Conservation (phyloP, 768 basidiomycete species). For the Russula sp. region DNA sequence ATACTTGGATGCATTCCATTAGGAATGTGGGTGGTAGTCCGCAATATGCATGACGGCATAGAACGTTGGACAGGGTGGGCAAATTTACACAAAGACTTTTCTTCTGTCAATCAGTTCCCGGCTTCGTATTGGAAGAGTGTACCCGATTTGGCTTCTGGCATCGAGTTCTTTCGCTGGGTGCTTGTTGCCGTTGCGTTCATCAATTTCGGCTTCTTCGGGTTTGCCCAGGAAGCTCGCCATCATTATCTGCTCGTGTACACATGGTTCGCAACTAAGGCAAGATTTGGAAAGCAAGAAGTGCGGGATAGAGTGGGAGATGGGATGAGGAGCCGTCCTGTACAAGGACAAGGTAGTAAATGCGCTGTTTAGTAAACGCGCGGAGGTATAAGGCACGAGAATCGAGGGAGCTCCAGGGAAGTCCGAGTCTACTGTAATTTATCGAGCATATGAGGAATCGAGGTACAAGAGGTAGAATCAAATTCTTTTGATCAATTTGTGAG, state of each 20-base stretch:
- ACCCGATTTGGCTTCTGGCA: background rate
- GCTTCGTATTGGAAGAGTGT: conserved; percentile 32
- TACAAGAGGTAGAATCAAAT: too few species aligned
- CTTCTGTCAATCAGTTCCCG: conserved; percentile 33
- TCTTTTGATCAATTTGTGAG: too few species aligned
- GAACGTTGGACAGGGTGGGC: conserved; percentile 38
- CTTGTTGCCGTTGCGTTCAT: conserved; percentile 32
- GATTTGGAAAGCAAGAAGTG: too few species aligned
- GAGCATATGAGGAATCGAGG: too few species aligned
- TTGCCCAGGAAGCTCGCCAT: conserved; percentile 39
- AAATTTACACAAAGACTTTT: conserved; percentile 43
- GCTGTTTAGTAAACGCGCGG: too few species aligned
- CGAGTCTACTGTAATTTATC: too few species aligned
- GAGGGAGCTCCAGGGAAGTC: too few species aligned
- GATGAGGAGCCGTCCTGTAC: too few species aligned
- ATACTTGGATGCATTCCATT: background rate
- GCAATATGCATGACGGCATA: background rate
- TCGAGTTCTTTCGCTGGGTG: conserved; percentile 39
- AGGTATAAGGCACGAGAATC: too few species aligned
- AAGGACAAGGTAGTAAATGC: too few species aligned
- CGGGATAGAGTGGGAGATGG: too few species aligned
- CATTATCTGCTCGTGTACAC: conserved; percentile 30
- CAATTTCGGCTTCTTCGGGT: conserved; percentile 48
- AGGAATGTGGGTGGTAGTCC: background rate
- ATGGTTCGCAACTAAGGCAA: too few species aligned